Percentiles rank a stretch among this genome's conserved stretches.
These are phyloP conservation scores for Puccinia coronata DNA, from an alignment of 1,284 basidiomycete species.

Conservation along the genomic window DNA sequence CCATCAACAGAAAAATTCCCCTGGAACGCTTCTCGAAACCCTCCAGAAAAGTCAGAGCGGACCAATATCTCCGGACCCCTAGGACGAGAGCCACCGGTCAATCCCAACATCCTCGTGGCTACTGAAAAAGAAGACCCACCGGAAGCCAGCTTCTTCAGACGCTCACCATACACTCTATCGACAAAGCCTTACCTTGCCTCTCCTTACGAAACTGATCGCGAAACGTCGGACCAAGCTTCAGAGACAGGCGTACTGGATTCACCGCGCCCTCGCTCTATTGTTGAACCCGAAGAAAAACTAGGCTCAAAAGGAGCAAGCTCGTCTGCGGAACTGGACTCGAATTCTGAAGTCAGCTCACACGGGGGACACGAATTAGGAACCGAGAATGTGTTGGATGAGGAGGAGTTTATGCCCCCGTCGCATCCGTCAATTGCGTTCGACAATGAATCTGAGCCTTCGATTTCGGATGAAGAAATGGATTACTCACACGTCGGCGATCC, in stretches of 20 bases:
- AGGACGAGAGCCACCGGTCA: conserved; percentile 1
- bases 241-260: not conserved
- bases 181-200: not conserved
- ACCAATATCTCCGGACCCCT: not conserved
- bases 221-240: not conserved
- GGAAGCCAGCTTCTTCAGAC: not conserved
- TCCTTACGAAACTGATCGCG: not conserved
- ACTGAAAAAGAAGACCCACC: not conserved
- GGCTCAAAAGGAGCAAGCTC: not conserved
- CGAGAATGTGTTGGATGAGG: conserved; percentile 1
- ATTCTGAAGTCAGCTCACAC: not conserved
- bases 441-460: not conserved
- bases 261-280: not conserved
- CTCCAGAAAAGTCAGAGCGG: not conserved
- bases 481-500: not conserved
- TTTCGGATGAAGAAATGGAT: not conserved
- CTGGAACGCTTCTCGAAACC: not conserved
- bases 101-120: not conserved
- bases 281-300: not conserved
- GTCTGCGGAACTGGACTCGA: not conserved
- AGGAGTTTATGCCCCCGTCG: not conserved
- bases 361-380: not conserved
- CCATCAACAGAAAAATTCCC: not conserved
- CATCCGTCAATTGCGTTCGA: not conserved
- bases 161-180: not conserved